Evolutionary conservation across 345 rosid genomes (phyloP).

Genomic region (Theobroma cacao): DNA sequence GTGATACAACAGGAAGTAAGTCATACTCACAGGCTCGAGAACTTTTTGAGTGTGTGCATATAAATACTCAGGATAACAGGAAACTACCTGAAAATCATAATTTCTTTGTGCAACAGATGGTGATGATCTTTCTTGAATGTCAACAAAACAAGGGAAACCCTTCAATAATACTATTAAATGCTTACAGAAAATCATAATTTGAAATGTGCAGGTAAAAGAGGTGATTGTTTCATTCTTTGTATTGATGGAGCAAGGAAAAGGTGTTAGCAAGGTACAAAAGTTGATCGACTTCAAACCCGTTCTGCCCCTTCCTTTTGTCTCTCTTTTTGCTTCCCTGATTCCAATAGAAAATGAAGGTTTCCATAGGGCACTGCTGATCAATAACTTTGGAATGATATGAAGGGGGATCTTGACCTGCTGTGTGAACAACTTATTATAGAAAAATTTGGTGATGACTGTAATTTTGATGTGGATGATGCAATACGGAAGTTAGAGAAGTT

Average conservation of each 20-base stretch:
- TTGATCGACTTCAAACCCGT: background rate
- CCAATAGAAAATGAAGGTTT: background rate
- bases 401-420: slow-evolving; percentile 53
- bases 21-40: background rate
- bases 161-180: background rate
- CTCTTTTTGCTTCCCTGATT: background rate
- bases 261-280: slow-evolving; percentile 35
- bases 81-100: background rate
- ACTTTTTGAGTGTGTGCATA: background rate
- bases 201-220: slow-evolving; percentile 67
- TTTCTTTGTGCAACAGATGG: background rate
- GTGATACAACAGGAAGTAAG: slow-evolving; percentile 65
- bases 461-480: slow-evolving; percentile 83
- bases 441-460: slow-evolving; percentile 54
- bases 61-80: background rate
- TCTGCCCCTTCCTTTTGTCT: background rate
- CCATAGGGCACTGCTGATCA: background rate
- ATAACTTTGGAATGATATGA: slow-evolving; percentile 15
- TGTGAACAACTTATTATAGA: slow-evolving; percentile 59
- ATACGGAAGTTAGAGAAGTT: slow-evolving; percentile 60
- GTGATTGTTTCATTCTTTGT: slow-evolving; percentile 64
- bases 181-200: background rate
- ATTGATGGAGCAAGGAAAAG: slow-evolving; percentile 58
- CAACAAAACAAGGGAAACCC: background rate
- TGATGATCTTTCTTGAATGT: background rate